Percentiles rank a stretch among this genome's conserved stretches.
These are phyloP conservation scores for Aspergillus incahuasiensis DNA, from an alignment of 495 filamentous ascomycete species.

Conservation along the genomic window DNA sequence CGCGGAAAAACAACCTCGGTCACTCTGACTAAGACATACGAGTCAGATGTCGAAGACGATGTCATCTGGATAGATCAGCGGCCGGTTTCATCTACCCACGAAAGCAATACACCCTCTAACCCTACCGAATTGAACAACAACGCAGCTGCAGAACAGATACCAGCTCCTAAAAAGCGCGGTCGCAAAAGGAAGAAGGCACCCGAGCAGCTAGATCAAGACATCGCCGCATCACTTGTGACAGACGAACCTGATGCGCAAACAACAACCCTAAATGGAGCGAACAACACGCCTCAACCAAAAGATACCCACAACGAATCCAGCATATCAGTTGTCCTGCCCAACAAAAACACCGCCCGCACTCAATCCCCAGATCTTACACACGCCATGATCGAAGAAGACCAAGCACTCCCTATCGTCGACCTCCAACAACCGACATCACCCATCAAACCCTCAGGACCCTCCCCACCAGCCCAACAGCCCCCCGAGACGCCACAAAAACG, in stretches of 20 bases:
- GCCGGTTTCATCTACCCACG: slow-evolving; percentile 5
- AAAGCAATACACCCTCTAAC: background rate
- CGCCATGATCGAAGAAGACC: background rate
- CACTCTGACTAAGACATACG: slow-evolving; percentile 23
- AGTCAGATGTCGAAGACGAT: slow-evolving; percentile 30
- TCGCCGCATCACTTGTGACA: background rate
- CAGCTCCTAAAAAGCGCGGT: slow-evolving; percentile 41
- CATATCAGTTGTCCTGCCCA: slow-evolving; percentile 1
- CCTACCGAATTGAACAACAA: background rate
- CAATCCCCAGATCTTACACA: background rate
- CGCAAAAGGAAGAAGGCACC: slow-evolving; percentile 40
- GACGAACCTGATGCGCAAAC: background rate
- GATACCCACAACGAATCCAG: background rate
- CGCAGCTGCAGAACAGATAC: slow-evolving; percentile 5
- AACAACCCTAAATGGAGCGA: background rate
- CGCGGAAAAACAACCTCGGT: slow-evolving; percentile 36
- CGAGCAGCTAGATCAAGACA: slow-evolving; percentile 17
- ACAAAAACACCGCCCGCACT: background rate
- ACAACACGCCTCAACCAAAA: background rate
- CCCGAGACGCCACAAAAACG: slow-evolving; percentile 22
- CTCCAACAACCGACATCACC: background rate
- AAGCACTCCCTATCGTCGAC: background rate
- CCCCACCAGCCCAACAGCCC: background rate
- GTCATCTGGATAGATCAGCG: slow-evolving; percentile 38
- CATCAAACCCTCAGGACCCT: slow-evolving; percentile 1